These are phyloP conservation scores for Sonneratia caseolaris DNA, from an alignment of 345 rosid genomes.

Conservation along the genomic window DNA sequence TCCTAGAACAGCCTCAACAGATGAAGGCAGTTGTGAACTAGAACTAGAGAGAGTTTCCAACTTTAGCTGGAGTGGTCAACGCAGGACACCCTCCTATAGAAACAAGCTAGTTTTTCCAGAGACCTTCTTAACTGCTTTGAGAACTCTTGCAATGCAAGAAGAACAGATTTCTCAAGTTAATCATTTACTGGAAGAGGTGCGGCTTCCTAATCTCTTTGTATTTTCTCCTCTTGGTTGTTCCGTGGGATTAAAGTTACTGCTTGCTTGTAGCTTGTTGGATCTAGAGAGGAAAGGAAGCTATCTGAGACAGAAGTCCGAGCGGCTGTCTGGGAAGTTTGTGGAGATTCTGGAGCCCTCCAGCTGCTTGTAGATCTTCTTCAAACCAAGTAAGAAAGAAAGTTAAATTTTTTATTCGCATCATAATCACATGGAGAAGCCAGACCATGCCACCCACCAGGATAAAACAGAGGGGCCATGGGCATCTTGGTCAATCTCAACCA, in stretches of 20 bases:
- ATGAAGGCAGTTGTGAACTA: slow-evolving; percentile 16
- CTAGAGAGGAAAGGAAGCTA: slow-evolving; percentile 54
- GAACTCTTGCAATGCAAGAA: slow-evolving; percentile 77
- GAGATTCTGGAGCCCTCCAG: slow-evolving; percentile 90
- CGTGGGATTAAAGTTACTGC: slow-evolving; percentile 1
- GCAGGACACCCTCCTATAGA: slow-evolving; percentile 58
- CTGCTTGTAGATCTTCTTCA: slow-evolving; percentile 85
- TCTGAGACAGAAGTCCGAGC: slow-evolving; percentile 71
- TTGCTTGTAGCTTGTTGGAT: slow-evolving; percentile 48
- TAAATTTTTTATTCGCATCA: too few relatives aligned
- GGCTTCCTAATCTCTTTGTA: background rate
- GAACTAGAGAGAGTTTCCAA: slow-evolving; percentile 23
- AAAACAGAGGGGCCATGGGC: too few relatives aligned
- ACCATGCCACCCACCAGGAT: background rate
- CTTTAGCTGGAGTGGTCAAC: slow-evolving; percentile 93
- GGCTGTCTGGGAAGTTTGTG: slow-evolving; percentile 90
- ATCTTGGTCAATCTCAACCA: too few relatives aligned
- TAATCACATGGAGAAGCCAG: background rate
- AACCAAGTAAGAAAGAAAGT: slow-evolving; percentile 34
- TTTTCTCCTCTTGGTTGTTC: background rate
- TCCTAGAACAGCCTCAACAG: slow-evolving; percentile 25
- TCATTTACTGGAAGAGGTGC: slow-evolving; percentile 76
- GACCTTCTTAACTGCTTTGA: slow-evolving; percentile 64
- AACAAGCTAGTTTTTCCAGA: slow-evolving; percentile 76
- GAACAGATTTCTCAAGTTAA: slow-evolving; percentile 62